A percentile compares a stretch with the other conserved stretches of the same genome.
phyloP scores from a whole-genome alignment of 2,329 filamentous ascomycete species.

The Thermothelomyces thermophilus region DNA sequence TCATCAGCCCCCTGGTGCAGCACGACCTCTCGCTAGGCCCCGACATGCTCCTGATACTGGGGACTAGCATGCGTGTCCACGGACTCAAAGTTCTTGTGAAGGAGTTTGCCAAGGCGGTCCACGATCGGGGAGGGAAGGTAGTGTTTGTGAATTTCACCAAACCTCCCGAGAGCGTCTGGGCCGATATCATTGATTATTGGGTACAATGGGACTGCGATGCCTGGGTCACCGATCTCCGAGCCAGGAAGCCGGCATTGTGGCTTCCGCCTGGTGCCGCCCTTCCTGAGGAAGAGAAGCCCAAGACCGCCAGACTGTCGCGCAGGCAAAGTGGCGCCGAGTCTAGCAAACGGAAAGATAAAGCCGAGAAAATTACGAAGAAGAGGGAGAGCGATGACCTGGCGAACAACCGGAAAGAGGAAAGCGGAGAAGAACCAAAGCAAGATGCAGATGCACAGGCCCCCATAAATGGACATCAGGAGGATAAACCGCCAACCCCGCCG shows the following conservation, averaged over 20 bases:
- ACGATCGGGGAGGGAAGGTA: conserved; percentile 60
- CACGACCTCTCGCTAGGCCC: conserved; percentile 59
- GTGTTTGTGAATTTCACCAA: conserved; percentile 69
- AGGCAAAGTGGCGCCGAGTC: conserved; percentile 17
- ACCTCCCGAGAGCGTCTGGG: conserved; percentile 65
- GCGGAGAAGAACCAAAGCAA: not conserved
- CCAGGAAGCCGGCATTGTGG: conserved; percentile 55
- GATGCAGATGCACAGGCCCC: not conserved
- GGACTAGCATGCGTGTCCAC: conserved; percentile 64
- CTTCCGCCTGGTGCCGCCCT: conserved; percentile 38
- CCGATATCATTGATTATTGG: conserved; percentile 67
- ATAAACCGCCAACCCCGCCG: conserved; percentile 1
- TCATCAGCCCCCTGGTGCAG: conserved; percentile 61
- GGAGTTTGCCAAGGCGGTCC: conserved; percentile 65
- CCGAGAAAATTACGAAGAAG: conserved; percentile 13
- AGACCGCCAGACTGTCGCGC: conserved; percentile 29
- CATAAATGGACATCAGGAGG: not conserved
- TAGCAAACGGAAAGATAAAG: conserved; percentile 15
- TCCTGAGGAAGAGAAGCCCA: conserved; percentile 36
- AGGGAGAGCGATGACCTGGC: conserved; percentile 24
- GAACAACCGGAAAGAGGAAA: conserved; percentile 20
- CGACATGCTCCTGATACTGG: conserved; percentile 62
- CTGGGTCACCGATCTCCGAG: conserved; percentile 60
- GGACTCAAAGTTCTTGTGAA: conserved; percentile 64
- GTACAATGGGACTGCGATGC: conserved; percentile 69